Evolutionary conservation across 169 alveolate genomes (phyloP).

Genomic region (Cryptosporidium xiaoi): DNA sequence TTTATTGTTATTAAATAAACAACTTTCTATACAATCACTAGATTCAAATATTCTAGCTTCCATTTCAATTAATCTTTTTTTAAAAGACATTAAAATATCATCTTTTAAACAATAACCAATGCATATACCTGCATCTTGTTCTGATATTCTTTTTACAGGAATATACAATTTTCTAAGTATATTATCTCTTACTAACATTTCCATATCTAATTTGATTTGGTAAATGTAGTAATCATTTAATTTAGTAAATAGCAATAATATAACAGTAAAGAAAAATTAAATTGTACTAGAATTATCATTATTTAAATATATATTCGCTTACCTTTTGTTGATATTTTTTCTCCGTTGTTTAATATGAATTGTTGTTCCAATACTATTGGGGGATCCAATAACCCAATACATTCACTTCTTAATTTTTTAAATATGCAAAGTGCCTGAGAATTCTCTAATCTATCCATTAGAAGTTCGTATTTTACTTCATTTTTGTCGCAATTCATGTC

Average conservation of each 20-base stretch:
- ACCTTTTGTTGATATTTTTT: constrained; percentile 25
- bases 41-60: background rate
- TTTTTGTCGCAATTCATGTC: background rate
- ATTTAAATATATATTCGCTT: background rate
- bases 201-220: constrained; percentile 19
- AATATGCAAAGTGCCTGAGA: constrained; percentile 33
- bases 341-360: constrained; percentile 15
- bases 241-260: too few species aligned
- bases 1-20: constrained; percentile 3
- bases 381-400: constrained; percentile 32
- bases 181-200: constrained; percentile 56
- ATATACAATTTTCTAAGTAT: constrained; percentile 29
- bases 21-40: background rate
- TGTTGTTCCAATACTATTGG: constrained; percentile 70
- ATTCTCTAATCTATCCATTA: background rate
- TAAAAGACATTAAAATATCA: constrained; percentile 8
- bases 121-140: background rate
- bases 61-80: constrained; percentile 1
- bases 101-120: constrained; percentile 46
- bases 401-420: constrained; percentile 26
- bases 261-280: too few species aligned
- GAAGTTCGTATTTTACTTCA: constrained; percentile 7
- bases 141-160: constrained; percentile 17
- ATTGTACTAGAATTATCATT: too few species aligned
- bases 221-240: too few species aligned